These are phyloP conservation scores for Komagataella populi DNA, from an alignment of 805 yeast species.

Conservation along the genomic window DNA sequence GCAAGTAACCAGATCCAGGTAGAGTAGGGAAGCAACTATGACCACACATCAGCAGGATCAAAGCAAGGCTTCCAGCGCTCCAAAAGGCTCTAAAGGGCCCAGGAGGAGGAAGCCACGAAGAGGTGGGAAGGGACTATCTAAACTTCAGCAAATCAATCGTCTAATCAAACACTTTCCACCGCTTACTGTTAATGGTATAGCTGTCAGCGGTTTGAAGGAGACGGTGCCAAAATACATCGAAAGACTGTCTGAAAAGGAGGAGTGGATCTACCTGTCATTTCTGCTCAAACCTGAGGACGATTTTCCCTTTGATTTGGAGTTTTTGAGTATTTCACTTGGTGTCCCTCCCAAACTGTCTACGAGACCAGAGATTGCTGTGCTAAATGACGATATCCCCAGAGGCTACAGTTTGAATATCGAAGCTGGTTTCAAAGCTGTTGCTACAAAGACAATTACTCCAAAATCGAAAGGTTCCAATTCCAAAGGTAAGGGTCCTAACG, in stretches of 20 bases:
- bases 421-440: constrained; percentile 40
- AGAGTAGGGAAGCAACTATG: not conserved
- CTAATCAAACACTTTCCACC: constrained; percentile 10
- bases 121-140: constrained; percentile 1
- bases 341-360: constrained; percentile 37
- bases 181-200: constrained; percentile 18
- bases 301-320: constrained; percentile 50
- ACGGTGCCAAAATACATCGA: not conserved
- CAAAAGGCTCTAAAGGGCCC: not conserved
- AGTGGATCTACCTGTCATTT: constrained; percentile 26
- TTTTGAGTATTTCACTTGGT: constrained; percentile 35
- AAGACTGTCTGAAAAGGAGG: constrained; percentile 1
- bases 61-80: not conserved
- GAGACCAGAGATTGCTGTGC: constrained; percentile 37
- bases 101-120: not conserved
- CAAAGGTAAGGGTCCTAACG: constrained; percentile 3
- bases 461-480: constrained; percentile 1
- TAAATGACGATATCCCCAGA: constrained; percentile 55
- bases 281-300: constrained; percentile 47
- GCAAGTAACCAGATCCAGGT: not conserved
- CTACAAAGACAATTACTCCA: constrained; percentile 20
- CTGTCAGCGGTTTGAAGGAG: constrained; percentile 8
- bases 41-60: not conserved
- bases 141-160: constrained; percentile 10
- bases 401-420: constrained; percentile 61